Conservation (phyloP, 2,329 filamentous ascomycete species). For the Xylaria sp. region DNA sequence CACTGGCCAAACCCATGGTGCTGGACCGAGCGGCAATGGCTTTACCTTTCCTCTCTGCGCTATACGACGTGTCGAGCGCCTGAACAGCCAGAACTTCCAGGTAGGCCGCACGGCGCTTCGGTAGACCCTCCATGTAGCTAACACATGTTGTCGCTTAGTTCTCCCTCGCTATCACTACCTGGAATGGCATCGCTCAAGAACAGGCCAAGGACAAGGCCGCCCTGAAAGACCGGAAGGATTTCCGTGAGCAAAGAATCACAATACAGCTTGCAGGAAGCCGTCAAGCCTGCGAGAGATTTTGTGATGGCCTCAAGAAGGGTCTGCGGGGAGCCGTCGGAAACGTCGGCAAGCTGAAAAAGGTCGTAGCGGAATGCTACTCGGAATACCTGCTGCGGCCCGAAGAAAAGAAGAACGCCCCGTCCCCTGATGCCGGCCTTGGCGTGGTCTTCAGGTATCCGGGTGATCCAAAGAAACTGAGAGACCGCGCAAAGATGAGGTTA, state of each 20-base stretch:
- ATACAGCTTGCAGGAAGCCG: constrained; percentile 90
- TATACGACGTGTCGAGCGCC: constrained; percentile 88
- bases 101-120: constrained; percentile 51
- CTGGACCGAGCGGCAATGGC: constrained; percentile 92
- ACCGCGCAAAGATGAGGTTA: constrained; percentile 95
- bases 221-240: constrained; percentile 55
- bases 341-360: constrained; percentile 83
- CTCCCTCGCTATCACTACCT: constrained; percentile 92
- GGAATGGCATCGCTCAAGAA: constrained; percentile 78
- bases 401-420: constrained; percentile 69
- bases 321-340: constrained; percentile 88
- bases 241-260: constrained; percentile 83
- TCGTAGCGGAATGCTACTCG: constrained; percentile 89
- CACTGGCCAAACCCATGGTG: constrained; percentile 91
- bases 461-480: constrained; percentile 91
- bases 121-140: constrained; percentile 9
- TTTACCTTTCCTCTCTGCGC: constrained; percentile 94
- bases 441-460: constrained; percentile 95
- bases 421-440: constrained; percentile 93
- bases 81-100: constrained; percentile 91
- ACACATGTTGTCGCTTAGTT: constrained; percentile 67
- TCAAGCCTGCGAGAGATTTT: constrained; percentile 92
- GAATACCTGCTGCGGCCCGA: constrained; percentile 79
- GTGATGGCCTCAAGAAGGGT: constrained; percentile 92
- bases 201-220: constrained; percentile 56